Evolutionary conservation across 306 rosid genomes (phyloP).

Genomic region (Corylus americana): DNA sequence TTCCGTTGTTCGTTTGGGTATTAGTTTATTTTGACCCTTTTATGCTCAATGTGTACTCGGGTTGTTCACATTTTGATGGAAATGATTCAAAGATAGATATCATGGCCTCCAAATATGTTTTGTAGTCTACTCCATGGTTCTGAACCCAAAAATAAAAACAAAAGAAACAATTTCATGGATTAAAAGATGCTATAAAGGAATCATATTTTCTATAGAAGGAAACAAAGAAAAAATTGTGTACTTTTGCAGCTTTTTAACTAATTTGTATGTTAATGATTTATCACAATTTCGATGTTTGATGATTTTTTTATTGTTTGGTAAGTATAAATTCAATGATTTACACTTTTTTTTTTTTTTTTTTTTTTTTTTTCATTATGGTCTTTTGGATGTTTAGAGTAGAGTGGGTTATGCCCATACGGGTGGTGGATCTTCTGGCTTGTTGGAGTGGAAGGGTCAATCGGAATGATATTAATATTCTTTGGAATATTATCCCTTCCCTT

Average conservation of each 20-base stretch:
- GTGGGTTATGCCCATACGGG: no score
- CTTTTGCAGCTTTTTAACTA: neutral
- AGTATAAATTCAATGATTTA: neutral
- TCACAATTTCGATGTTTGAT: neutral
- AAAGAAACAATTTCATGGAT: neutral
- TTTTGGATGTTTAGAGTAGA: no score
- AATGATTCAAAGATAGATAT: neutral
- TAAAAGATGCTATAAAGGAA: neutral
- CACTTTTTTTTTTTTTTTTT: no score
- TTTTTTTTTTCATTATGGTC: neutral
- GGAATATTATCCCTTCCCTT: no score
- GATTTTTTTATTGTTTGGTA: neutral
- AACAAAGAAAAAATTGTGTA: neutral
- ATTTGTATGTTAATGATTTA: neutral
- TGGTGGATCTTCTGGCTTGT: no score
- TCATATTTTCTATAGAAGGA: neutral
- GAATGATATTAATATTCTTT: no score
- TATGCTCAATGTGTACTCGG: neutral
- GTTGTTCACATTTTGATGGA: neutral
- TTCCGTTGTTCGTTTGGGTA: neutral
- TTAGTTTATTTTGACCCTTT: neutral
- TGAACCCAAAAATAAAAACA: neutral
- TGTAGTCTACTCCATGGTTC: neutral
- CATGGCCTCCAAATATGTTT: neutral
- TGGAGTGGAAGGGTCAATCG: no score